phyloP scores from a whole-genome alignment of 176 grass and related monocot genomes.

The Juncus effusus region DNA sequence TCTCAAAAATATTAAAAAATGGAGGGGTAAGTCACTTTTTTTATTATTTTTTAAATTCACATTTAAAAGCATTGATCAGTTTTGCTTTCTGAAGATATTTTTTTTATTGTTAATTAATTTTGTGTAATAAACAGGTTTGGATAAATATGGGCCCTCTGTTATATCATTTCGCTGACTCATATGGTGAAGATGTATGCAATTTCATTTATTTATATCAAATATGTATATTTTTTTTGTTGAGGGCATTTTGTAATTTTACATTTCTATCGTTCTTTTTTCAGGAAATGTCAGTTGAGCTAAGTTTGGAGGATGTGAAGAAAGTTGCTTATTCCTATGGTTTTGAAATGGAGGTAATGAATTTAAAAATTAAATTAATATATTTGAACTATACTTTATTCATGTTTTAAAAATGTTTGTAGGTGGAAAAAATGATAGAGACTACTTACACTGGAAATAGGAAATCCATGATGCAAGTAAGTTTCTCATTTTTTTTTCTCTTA shows the following conservation, averaged over 20 bases:
- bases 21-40: constrained; percentile 58
- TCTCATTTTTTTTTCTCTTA: constrained; percentile 18
- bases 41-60: constrained; percentile 5
- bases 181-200: constrained; percentile 83
- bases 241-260: constrained; percentile 24
- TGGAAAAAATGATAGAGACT: constrained; percentile 86
- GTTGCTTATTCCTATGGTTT: constrained; percentile 80
- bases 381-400: constrained; percentile 3
- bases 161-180: constrained; percentile 90
- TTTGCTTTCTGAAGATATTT: neutral
- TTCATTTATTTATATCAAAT: constrained; percentile 11
- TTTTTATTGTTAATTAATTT: constrained; percentile 13
- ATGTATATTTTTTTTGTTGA: constrained; percentile 1
- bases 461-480: constrained; percentile 94
- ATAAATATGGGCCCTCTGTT: constrained; percentile 91
- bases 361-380: constrained; percentile 9
- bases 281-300: constrained; percentile 98
- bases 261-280: constrained; percentile 44
- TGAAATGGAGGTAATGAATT: constrained; percentile 67
- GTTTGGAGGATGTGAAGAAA: constrained; percentile 97
- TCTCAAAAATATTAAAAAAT: constrained; percentile 89
- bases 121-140: constrained; percentile 62
- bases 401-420: constrained; percentile 39
- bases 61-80: constrained; percentile 7
- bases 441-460: constrained; percentile 76